Conservation (phyloP, 2,329 filamentous ascomycete species). For the Trichophaea hybrida region DNA sequence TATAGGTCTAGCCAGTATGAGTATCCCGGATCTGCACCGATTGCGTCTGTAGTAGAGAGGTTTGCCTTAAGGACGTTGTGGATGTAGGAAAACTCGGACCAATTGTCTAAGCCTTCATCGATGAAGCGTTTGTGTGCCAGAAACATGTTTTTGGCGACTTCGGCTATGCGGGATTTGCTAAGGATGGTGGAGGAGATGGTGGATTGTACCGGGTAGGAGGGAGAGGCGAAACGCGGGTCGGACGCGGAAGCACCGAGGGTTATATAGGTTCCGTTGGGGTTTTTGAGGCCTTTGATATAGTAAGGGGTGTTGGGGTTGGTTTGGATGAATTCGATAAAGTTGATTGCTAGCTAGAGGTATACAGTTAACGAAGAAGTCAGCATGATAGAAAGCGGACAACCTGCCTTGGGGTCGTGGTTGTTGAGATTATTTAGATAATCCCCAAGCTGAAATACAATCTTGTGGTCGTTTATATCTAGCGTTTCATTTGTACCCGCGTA, state of each 20-base stretch:
- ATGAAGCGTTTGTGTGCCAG: conserved; percentile 41
- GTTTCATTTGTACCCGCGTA: conserved; percentile 43
- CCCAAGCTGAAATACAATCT: conserved; percentile 50
- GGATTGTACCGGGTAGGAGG: conserved; percentile 32
- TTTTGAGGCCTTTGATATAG: conserved; percentile 36
- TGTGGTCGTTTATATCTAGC: conserved; percentile 46
- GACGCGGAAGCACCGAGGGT: conserved; percentile 36
- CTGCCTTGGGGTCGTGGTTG: conserved; percentile 34
- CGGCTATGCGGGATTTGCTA: conserved; percentile 27
- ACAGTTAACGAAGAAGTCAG: neutral
- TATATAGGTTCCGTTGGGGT: conserved; percentile 41
- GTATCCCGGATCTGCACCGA: neutral
- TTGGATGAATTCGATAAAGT: conserved; percentile 51
- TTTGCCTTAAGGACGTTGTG: conserved; percentile 43
- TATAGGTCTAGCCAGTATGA: conserved; percentile 25
- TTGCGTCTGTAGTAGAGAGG: conserved; percentile 43
- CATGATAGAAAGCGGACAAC: neutral
- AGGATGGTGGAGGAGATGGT: conserved; percentile 32
- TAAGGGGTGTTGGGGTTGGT: conserved; percentile 41
- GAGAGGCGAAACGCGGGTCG: conserved; percentile 34
- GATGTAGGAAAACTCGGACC: conserved; percentile 50
- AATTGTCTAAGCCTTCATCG: conserved; percentile 41
- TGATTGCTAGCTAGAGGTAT: conserved; percentile 32
- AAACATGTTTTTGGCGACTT: conserved; percentile 36
- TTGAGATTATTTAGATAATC: conserved; percentile 47